These are phyloP conservation scores for Blastobotrys illinoisensis DNA, from an alignment of 1,139 yeast species.

Conservation along the genomic window DNA sequence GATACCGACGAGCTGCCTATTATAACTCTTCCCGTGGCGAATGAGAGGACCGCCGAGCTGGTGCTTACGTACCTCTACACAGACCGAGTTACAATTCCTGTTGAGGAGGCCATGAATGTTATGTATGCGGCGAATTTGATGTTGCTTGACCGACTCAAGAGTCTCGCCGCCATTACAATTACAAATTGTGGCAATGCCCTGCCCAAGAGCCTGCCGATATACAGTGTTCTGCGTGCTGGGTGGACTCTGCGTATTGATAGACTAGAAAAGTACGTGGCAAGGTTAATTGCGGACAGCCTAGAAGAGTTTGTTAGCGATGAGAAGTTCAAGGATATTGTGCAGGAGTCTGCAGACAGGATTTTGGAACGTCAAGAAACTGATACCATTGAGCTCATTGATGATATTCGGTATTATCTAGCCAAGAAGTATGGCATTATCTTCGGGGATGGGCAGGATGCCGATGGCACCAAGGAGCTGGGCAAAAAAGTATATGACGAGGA, in stretches of 20 bases:
- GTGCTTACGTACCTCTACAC: slow-evolving; percentile 54
- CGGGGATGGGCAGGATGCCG: slow-evolving; percentile 15
- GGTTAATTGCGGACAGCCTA: slow-evolving; percentile 50
- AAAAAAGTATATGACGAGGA: slow-evolving; percentile 13
- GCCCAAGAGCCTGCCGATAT: slow-evolving; percentile 36
- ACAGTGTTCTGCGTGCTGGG: slow-evolving; percentile 54
- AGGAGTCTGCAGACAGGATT: slow-evolving; percentile 55
- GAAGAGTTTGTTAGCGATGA: slow-evolving; percentile 35
- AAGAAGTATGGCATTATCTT: slow-evolving; percentile 40
- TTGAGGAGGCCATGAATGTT: slow-evolving; percentile 48
- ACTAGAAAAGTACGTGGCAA: slow-evolving; percentile 59
- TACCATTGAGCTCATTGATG: slow-evolving; percentile 74
- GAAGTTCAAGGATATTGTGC: slow-evolving; percentile 38
- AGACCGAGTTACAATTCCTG: slow-evolving; percentile 52
- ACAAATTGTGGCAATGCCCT: slow-evolving; percentile 33
- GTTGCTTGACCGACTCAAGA: slow-evolving; percentile 56
- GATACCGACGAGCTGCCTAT: slow-evolving; percentile 28
- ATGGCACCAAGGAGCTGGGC: slow-evolving; percentile 7
- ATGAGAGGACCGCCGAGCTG: slow-evolving; percentile 45
- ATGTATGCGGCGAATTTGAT: slow-evolving; percentile 58
- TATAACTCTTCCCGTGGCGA: slow-evolving; percentile 37
- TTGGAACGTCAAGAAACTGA: slow-evolving; percentile 63
- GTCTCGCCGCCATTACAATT: slow-evolving; percentile 57
- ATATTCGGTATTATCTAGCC: slow-evolving; percentile 59
- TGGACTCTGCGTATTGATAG: slow-evolving; percentile 66